Evolutionary conservation across 352 stramenopile species (phyloP).

Genomic region (Thalassiosira oceanica): DNA sequence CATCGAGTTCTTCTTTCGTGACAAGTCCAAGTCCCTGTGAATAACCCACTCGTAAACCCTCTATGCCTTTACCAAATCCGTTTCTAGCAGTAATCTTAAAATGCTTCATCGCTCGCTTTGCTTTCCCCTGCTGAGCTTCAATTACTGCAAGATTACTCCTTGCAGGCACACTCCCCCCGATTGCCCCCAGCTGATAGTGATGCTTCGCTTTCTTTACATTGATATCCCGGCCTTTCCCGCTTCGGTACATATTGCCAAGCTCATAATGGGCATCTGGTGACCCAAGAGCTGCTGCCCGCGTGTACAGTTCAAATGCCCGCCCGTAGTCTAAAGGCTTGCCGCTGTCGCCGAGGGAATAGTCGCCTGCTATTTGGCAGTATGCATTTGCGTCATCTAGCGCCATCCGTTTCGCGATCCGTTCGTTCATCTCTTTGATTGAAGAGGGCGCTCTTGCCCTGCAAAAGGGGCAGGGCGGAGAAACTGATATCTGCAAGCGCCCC

Average conservation of each 20-base stretch:
- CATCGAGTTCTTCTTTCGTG: slow-evolving; percentile 5
- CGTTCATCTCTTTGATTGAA: neutral
- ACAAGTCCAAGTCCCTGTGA: neutral
- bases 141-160: slow-evolving; percentile 4
- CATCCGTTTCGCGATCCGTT: neutral
- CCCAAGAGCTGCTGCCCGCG: slow-evolving; percentile 1
- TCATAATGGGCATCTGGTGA: neutral
- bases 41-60: neutral
- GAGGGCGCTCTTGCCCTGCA: neutral
- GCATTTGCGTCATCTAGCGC: neutral
- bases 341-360: neutral
- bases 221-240: slow-evolving; percentile 6
- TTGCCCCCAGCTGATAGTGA: slow-evolving; percentile 20
- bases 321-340: neutral
- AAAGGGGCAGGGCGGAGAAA: slow-evolving; percentile 7
- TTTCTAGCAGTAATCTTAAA: slow-evolving; percentile 1
- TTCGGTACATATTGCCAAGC: neutral
- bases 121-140: neutral
- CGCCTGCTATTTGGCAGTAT: neutral
- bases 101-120: slow-evolving; percentile 1
- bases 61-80: neutral
- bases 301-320: slow-evolving; percentile 8
- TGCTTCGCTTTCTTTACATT: slow-evolving; percentile 15
- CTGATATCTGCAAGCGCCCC: no score
- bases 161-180: slow-evolving; percentile 6